Base-by-base conservation (phyloP, 208 protist species). In the Trypanosoma brucei region DNA sequence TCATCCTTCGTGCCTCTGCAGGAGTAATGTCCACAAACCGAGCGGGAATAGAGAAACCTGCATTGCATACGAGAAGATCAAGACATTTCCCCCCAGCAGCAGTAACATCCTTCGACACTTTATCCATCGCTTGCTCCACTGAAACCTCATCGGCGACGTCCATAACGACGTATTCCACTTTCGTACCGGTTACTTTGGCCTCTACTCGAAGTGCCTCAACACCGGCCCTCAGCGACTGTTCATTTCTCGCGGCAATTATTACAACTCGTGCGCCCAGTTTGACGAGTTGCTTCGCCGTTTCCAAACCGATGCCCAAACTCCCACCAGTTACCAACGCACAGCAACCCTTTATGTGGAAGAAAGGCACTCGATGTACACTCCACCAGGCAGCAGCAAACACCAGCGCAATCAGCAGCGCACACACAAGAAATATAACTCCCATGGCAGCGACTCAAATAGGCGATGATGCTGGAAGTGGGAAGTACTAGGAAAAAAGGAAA, bases 271-370 rank as follows among this genome's bases (percentile, higher is more conserved):
- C 84, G 7, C 75, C 51, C 30, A 72, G 62, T 8, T 68, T 71
- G 11, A 70, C 75, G 3, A 96, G 77, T 50, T 62, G 59, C 62
- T 84, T 71, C 7, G 83, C 91, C 1, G 77, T 84, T 48, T 86
- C 81, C 4, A 92, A 59, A 31, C 91, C 91, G 62, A 96, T 96
- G 40, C 92, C 92, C 0, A 53, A 63, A 57, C 86, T 93, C 46
- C 92, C 92, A 39, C 92, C 92, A 9, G 87, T 93, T 44, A 97
- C 64, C 36, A 94, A 75, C 51, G 84, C 89, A 49, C 68, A 81
- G 30, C 77, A 83, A n/a, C 70, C 70, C 35, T 39, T 33, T 45
- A 89, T 78, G 8, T 11, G 14, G 39, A 68, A 52, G 11, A 66
- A 59, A 4, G 77, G 75, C n/a, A 88, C 81, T 3, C 75, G 78